A percentile compares a stretch with the other conserved stretches of the same genome.
Conservation (phyloP, 208 protist species). For the Entamoeba histolytica region DNA sequence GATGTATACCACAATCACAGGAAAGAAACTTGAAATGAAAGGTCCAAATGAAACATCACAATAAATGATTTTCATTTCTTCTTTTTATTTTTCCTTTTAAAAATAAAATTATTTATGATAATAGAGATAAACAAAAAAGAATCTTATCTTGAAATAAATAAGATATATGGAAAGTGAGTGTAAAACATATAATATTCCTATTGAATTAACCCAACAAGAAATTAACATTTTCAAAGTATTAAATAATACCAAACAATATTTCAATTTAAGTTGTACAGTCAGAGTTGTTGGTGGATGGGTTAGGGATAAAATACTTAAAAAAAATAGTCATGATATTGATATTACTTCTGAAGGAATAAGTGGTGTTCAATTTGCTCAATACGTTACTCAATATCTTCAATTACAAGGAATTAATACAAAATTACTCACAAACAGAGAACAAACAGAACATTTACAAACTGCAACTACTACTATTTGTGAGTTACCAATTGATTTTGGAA, state of each 20-base stretch:
- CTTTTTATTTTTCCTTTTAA: neutral
- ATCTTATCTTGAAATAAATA: too few relatives aligned
- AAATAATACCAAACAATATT: neutral
- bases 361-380: slow-evolving; percentile 60
- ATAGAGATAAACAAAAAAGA: too few relatives aligned
- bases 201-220: neutral
- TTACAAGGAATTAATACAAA: slow-evolving; percentile 45
- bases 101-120: too few relatives aligned
- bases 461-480: slow-evolving; percentile 61
- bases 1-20: slow-evolving; percentile 77
- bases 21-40: slow-evolving; percentile 38
- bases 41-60: neutral
- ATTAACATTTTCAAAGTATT: neutral
- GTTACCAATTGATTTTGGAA: slow-evolving; percentile 66
- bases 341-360: slow-evolving; percentile 69
- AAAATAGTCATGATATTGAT: slow-evolving; percentile 77
- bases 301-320: slow-evolving; percentile 69
- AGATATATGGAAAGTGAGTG: too few relatives aligned
- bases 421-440: slow-evolving; percentile 71
- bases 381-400: slow-evolving; percentile 48
- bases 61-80: neutral
- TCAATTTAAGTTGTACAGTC: neutral
- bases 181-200: neutral
- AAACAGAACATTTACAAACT: slow-evolving; percentile 91
- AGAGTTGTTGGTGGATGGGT: slow-evolving; percentile 80